Percentiles rank a stretch among this genome's conserved stretches.
These are phyloP conservation scores for Sporothrix brasiliensis DNA, from an alignment of 2,329 filamentous ascomycete genomes.

Conservation along the genomic window DNA sequence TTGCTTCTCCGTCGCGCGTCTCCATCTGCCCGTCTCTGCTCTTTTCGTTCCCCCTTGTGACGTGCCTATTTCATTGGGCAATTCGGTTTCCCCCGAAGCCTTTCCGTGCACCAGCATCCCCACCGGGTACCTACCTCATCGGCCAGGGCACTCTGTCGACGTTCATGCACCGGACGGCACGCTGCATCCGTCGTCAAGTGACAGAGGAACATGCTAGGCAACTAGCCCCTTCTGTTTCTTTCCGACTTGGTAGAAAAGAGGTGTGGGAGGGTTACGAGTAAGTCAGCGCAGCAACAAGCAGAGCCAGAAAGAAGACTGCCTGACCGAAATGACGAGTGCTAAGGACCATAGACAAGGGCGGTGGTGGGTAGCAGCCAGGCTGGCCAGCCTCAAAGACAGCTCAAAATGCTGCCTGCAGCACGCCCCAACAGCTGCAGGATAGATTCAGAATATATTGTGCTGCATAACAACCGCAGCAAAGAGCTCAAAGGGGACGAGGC, in stretches of 20 bases:
- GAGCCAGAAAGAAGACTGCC: constrained; percentile 7
- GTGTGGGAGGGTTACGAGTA: neutral
- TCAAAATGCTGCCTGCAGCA: neutral
- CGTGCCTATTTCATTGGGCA: neutral
- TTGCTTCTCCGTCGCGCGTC: neutral
- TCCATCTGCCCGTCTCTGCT: constrained; percentile 1
- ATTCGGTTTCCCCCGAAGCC: neutral
- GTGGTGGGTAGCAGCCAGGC: neutral
- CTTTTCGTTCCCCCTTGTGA: neutral
- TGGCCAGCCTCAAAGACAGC: neutral
- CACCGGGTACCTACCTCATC: constrained; percentile 10
- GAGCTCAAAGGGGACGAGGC: constrained; percentile 15
- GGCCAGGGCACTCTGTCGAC: neutral
- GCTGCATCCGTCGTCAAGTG: neutral
- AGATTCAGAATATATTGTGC: constrained; percentile 13
- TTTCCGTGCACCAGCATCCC: neutral
- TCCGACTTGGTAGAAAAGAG: too few species aligned
- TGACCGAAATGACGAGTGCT: constrained; percentile 17
- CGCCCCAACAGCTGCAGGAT: neutral
- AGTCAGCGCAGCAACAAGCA: neutral
- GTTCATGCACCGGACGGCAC: neutral
- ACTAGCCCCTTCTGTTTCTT: neutral
- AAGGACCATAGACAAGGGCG: neutral
- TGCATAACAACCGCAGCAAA: constrained; percentile 1
- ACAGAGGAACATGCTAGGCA: too few species aligned